A percentile compares a stretch with the other conserved stretches of the same genome.
phyloP scores from a whole-genome alignment of 352 stramenopile species.

The Globisporangium apiculatum region DNA sequence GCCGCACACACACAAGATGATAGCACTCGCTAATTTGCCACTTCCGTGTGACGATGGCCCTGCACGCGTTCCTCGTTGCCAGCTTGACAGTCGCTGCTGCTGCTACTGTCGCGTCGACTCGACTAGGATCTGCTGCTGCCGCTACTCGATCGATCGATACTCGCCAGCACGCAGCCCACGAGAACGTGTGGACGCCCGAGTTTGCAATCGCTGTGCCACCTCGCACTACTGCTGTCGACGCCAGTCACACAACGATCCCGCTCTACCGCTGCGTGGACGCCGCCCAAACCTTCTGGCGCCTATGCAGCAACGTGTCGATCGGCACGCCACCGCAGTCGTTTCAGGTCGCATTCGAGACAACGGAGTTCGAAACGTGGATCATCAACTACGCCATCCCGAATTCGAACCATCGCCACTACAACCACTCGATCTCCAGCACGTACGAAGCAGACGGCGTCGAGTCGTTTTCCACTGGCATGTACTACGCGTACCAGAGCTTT shows the following conservation, averaged over 20 bases:
- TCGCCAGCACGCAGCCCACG: background rate
- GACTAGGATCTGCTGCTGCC: too few species aligned
- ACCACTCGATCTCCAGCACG: background rate
- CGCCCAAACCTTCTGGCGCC: background rate
- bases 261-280: background rate
- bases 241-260: background rate
- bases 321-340: background rate
- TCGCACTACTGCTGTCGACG: background rate
- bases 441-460: background rate
- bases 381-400: background rate
- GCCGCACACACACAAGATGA: too few species aligned
- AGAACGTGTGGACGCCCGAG: background rate
- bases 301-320: background rate
- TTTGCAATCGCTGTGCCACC: background rate
- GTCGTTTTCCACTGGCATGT: background rate
- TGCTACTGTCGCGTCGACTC: too few species aligned
- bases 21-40: too few species aligned
- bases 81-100: too few species aligned
- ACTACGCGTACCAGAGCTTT: background rate
- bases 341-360: background rate
- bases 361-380: background rate
- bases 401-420: background rate
- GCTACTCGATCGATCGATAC: too few species aligned
- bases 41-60: too few species aligned
- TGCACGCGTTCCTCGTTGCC: too few species aligned